These are phyloP conservation scores for Eucalyptus curtisii DNA, from an alignment of 345 rosid genomes.

Conservation along the genomic window DNA sequence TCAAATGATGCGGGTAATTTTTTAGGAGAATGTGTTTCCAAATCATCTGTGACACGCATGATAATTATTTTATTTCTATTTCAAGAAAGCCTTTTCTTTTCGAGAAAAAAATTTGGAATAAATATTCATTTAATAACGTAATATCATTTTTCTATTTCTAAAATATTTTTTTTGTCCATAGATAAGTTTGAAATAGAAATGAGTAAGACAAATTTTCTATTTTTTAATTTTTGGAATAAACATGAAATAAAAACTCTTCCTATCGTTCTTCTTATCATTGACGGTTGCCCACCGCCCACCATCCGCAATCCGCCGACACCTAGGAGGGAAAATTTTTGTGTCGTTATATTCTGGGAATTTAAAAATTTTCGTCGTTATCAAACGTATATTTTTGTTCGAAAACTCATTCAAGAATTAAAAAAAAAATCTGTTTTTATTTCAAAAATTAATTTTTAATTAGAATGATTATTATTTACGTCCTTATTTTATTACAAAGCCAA, in stretches of 20 bases:
- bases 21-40: neutral
- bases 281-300: accelerated
- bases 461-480: accelerated
- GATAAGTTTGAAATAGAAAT: too few relatives aligned
- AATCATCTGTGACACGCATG: accelerated
- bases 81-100: too few relatives aligned
- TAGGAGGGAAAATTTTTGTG: too few relatives aligned
- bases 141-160: accelerated
- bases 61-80: too few relatives aligned
- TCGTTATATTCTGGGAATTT: accelerated
- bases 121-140: accelerated
- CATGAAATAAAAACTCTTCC: accelerated
- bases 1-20: neutral
- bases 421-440: accelerated
- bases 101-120: accelerated
- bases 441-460: accelerated
- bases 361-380: accelerated
- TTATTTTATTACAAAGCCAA: too few relatives aligned
- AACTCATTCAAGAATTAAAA: too few relatives aligned
- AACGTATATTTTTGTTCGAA: accelerated
- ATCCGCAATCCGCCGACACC: accelerated
- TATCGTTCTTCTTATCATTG: accelerated
- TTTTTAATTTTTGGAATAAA: accelerated
- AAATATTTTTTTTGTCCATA: too few relatives aligned
- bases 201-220: accelerated